Percentiles rank a stretch among this genome's conserved stretches.
phyloP scores from a whole-genome alignment of 345 rosid genomes.

The Pistacia vera region DNA sequence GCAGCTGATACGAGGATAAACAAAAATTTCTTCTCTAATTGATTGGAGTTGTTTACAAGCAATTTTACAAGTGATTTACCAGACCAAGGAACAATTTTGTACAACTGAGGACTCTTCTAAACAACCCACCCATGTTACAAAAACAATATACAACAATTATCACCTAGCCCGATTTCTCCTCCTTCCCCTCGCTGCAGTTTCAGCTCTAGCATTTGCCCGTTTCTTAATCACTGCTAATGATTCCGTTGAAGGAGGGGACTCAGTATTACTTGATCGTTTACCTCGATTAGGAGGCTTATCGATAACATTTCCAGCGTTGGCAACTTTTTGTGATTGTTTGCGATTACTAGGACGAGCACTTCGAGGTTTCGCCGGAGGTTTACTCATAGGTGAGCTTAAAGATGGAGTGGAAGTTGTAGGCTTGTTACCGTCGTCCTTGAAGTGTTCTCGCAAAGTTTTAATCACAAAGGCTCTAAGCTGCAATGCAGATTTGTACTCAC shows the following conservation, averaged over 20 bases:
- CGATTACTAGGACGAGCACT: conserved; percentile 30
- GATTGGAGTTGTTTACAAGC: neutral
- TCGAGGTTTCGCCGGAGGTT: conserved; percentile 47
- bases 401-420: conserved; percentile 25
- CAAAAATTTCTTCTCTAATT: neutral
- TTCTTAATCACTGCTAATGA: conserved; percentile 36
- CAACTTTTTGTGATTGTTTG: conserved; percentile 25
- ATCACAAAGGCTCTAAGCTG: conserved; percentile 59
- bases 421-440: conserved; percentile 32
- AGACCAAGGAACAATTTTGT: conserved; percentile 1
- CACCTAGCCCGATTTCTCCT: conserved; percentile 53
- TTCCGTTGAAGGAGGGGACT: conserved; percentile 43
- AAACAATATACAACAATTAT: conserved; percentile 23
- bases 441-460: conserved; percentile 47
- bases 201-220: conserved; percentile 22
- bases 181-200: conserved; percentile 41
- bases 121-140: conserved; percentile 11
- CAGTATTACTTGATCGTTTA: conserved; percentile 29
- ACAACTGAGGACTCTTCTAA: conserved; percentile 19
- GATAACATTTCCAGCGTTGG: conserved; percentile 22
- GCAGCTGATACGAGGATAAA: neutral
- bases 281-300: conserved; percentile 33
- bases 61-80: neutral
- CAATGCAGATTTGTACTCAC: conserved; percentile 75
- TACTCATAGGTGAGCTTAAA: conserved; percentile 25